A percentile compares a stretch with the other conserved stretches of the same genome.
These are phyloP conservation scores for Penicillium cinerascens DNA, from an alignment of 495 filamentous ascomycete genomes.

Conservation along the genomic window DNA sequence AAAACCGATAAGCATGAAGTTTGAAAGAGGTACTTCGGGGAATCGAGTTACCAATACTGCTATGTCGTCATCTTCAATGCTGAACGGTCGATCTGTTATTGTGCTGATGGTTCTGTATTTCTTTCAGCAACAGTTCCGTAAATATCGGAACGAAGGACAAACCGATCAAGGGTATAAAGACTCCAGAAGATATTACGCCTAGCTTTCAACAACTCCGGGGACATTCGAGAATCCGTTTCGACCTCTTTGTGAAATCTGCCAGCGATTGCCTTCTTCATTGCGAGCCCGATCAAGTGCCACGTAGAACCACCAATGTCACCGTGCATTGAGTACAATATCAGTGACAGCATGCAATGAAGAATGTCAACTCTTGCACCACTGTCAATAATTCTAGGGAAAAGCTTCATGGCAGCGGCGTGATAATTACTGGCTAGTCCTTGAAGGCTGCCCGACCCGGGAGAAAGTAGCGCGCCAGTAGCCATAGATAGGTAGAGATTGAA, in stretches of 20 bases:
- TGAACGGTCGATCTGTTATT: constrained; percentile 25
- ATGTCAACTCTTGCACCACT: constrained; percentile 7
- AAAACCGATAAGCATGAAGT: too few relatives aligned
- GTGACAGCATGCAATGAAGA: constrained; percentile 23
- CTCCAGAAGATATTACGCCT: constrained; percentile 22
- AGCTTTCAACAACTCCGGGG: background rate
- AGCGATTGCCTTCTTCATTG: constrained; percentile 26
- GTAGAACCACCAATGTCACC: constrained; percentile 20
- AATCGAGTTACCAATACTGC: constrained; percentile 17
- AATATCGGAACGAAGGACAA: background rate
- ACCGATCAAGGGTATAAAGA: constrained; percentile 28
- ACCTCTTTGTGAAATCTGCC: constrained; percentile 23
- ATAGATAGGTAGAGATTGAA: constrained; percentile 22
- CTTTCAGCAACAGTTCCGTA: background rate
- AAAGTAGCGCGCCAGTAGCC: constrained; percentile 18
- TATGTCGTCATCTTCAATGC: constrained; percentile 28
- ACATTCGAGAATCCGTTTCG: too few relatives aligned
- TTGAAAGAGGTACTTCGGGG: too few relatives aligned
- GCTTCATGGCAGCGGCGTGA: constrained; percentile 12
- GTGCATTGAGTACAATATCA: constrained; percentile 23
- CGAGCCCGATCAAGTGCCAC: constrained; percentile 28
- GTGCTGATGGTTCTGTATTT: constrained; percentile 19
- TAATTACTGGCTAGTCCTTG: constrained; percentile 10
- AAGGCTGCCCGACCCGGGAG: constrained; percentile 8
- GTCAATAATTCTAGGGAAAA: constrained; percentile 6